Conservation (phyloP, 108 stramenopile species). For the Schizochytrium sp. region DNA sequence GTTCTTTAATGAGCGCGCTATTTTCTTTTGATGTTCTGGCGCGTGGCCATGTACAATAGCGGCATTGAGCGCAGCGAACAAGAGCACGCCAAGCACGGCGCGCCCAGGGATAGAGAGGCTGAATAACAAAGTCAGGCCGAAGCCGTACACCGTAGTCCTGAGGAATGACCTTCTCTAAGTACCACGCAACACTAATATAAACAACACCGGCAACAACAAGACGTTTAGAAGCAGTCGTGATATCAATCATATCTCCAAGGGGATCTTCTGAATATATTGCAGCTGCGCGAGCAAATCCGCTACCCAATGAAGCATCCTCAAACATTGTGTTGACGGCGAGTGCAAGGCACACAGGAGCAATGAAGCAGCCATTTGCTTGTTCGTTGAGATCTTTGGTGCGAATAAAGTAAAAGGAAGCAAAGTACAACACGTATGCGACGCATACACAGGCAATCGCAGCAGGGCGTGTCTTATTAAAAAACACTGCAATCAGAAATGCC, state of each 20-base stretch:
- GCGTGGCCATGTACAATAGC: background rate
- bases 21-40: background rate
- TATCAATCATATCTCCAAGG: background rate
- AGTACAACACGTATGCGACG: constrained; percentile 76
- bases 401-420: constrained; percentile 67
- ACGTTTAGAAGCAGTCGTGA: background rate
- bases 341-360: constrained; percentile 59
- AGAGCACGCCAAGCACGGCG: background rate
- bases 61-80: background rate
- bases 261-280: background rate
- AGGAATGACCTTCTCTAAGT: constrained; percentile 65
- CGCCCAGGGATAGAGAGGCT: background rate
- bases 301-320: constrained; percentile 49
- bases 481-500: constrained; percentile 65
- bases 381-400: too few relatives aligned
- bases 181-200: constrained; percentile 66
- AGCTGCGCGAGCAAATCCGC: constrained; percentile 26
- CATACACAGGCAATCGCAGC: constrained; percentile 76
- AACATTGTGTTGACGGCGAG: constrained; percentile 54
- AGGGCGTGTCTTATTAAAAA: constrained; percentile 71
- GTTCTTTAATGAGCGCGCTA: too few relatives aligned
- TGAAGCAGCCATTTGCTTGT: constrained; percentile 17
- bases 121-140: constrained; percentile 62
- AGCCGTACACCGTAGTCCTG: constrained; percentile 58
- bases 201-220: constrained; percentile 60